Evolutionary conservation across 2,329 filamentous ascomycete genomes (phyloP), one percentile per base, ranked within the genome.

Genomic region (Cladosporium colombiae): DNA sequence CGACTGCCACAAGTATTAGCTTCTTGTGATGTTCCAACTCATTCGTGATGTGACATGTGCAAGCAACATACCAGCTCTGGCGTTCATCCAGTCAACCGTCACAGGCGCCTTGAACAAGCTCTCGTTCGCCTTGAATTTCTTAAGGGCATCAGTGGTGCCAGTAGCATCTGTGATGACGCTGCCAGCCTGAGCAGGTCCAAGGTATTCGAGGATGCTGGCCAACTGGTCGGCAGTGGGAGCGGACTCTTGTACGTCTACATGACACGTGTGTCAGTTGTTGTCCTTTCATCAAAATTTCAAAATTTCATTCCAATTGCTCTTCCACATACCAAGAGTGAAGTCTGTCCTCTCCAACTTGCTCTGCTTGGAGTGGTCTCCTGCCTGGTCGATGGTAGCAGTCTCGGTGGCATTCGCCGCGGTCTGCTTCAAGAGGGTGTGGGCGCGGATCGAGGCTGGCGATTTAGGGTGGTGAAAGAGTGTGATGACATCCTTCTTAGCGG

Each of bases 51-150:
- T 16, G 40, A 46, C n/a, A 46, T 46, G 14, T 49, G n/a, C 2
- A 46, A 50, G 33, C 13, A 44, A 75, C 80, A 64, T 78, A 81
- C 91, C 83, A 56, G 89, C 94, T 77, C 88, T 91, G 70, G 93
- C 95, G 77, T 94, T 93, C 76, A 90, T 92, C 95, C 95, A 98
- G 77, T 98, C 94, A 62, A 98, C 94, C 66, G 90, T 91, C 77
- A 97, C 80, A 29, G 94, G 94, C 70, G 89, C 81, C 73, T 90
- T 81, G 78, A 98, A 93, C 73, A 78, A 86, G 33, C 87, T 84
- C 1, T 81, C 80, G 78, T 86, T 89, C 79, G 90, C 84, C 78
- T 90, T 91, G 74, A 96, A 88, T 79, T 86, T 90, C 79, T 86
- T 90, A 75, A 97, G 71, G 2, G 94, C 95, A 78, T 97, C 93